Evolutionary conservation across 768 basidiomycete genomes (phyloP), one percentile per base, ranked within the genome.

Genomic region (Termitomyces titanicus): DNA sequence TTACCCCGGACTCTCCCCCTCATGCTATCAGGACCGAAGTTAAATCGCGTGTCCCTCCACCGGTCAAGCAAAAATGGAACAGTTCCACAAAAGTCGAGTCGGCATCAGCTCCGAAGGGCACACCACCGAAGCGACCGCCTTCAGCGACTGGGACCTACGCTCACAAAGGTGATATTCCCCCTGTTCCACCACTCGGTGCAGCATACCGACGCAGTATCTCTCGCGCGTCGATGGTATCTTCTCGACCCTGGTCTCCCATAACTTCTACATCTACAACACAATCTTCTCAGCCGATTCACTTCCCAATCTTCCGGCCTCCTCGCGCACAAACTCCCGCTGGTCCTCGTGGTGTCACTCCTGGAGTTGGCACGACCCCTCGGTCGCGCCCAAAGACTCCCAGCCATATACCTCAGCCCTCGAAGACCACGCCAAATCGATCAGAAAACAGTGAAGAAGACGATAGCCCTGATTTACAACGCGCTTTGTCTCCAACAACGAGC

Each of bases 321-420:
- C 81, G 86, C 52, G 73, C 85, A 1, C 84, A 84, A 59, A 85
- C 85, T 2, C 84, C 85, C 10, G 74, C 77, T 35, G 54, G 51
- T 37, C 45, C 38, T 51, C 40, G 47, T 47, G 71, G 72, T 9
- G 64, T 69, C 27, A 75, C 72, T 6, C 71, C 77, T 31, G 64
- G 66, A 24, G 49, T 70, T 13, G 65, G 65, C 17, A 65, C 75
- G 7, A 80, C 83, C 0, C 86, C 88, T 20, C 84, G 88, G n/a
- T 73, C 82, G 15, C 80, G 92, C 55, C 80, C 90, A 3, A 85
- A 82, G 71, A 92, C 92, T 0, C 92, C 92, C 0, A 91, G 88
- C 61, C 74, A 83, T 56, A 92, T 94, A 52, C 90, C 92, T 43
- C 77, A 71, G 8, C 91, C 89, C 17, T 73, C 75, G 42, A 74